Percentiles rank a stretch among this genome's conserved stretches.
These are phyloP conservation scores for Pneumocystis oryctolagi DNA, from an alignment of 1,139 yeast genomes.

Conservation along the genomic window DNA sequence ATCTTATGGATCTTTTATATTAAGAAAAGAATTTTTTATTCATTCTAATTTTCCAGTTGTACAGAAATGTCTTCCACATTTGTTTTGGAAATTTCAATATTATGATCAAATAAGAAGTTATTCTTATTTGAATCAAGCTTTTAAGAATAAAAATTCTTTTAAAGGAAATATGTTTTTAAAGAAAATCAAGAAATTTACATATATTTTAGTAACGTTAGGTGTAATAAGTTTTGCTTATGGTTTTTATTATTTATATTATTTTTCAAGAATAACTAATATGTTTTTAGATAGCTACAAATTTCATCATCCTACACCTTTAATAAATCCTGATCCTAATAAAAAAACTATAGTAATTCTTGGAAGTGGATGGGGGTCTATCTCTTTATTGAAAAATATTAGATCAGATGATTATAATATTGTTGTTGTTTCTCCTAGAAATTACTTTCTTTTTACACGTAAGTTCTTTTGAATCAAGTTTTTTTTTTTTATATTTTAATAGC, in stretches of 20 bases:
- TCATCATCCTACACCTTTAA: constrained; percentile 27
- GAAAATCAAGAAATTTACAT: constrained; percentile 24
- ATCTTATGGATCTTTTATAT: background rate
- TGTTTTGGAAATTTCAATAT: background rate
- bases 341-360: constrained; percentile 83
- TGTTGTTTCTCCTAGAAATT: constrained; percentile 84
- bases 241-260: background rate
- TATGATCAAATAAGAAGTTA: background rate
- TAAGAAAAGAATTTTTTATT: background rate
- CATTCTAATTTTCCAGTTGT: background rate
- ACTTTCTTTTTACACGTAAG: constrained; percentile 60
- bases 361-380: constrained; percentile 79
- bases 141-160: background rate
- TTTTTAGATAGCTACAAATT: constrained; percentile 21
- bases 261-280: background rate
- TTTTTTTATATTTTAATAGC: constrained; percentile 28
- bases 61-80: background rate
- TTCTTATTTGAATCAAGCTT: background rate
- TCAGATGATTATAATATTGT: constrained; percentile 76
- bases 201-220: constrained; percentile 21
- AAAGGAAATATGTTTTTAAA: constrained; percentile 18
- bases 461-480: background rate
- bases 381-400: constrained; percentile 65
- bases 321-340: constrained; percentile 40
- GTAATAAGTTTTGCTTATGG: constrained; percentile 23